Conservation (phyloP, 768 basidiomycete genomes). For the Epithele typhae region DNA sequence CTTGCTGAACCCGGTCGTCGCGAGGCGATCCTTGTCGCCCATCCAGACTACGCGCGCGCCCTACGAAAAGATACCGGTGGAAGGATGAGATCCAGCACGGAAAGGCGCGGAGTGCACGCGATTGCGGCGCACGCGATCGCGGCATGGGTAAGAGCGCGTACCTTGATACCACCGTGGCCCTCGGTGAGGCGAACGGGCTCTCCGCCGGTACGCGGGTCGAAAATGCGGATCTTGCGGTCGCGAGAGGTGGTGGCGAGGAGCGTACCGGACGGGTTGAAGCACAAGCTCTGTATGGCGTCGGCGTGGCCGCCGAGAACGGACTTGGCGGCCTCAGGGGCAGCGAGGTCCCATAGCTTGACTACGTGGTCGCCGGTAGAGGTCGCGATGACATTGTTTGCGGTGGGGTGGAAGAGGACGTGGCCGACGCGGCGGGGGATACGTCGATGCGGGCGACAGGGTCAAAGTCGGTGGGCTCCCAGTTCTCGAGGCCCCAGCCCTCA, state of each 20-base stretch:
- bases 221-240: constrained; percentile 88
- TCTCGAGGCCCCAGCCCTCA: constrained; percentile 81
- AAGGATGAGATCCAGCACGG: not conserved
- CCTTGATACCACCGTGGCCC: constrained; percentile 89
- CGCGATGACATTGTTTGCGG: constrained; percentile 82
- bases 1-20: constrained; percentile 94
- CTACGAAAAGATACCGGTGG: constrained; percentile 4
- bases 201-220: constrained; percentile 80
- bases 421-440: constrained; percentile 85
- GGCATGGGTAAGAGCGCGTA: no score
- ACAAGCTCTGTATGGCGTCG: constrained; percentile 83
- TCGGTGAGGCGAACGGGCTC: constrained; percentile 83
- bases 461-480: constrained; percentile 79
- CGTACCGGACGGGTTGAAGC: constrained; percentile 79
- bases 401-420: constrained; percentile 92
- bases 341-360: constrained; percentile 90
- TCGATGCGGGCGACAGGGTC: constrained; percentile 81
- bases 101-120: not conserved
- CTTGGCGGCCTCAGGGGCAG: constrained; percentile 60
- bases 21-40: constrained; percentile 84
- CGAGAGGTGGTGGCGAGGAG: constrained; percentile 85
- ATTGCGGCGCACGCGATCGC: no score
- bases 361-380: constrained; percentile 80
- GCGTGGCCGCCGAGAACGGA: constrained; percentile 67
- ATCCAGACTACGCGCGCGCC: constrained; percentile 87